Percentiles rank a stretch among this genome's conserved stretches.
Evolutionary conservation across 805 yeast species (phyloP).

Genomic region (Myxozyma nipponensis): DNA sequence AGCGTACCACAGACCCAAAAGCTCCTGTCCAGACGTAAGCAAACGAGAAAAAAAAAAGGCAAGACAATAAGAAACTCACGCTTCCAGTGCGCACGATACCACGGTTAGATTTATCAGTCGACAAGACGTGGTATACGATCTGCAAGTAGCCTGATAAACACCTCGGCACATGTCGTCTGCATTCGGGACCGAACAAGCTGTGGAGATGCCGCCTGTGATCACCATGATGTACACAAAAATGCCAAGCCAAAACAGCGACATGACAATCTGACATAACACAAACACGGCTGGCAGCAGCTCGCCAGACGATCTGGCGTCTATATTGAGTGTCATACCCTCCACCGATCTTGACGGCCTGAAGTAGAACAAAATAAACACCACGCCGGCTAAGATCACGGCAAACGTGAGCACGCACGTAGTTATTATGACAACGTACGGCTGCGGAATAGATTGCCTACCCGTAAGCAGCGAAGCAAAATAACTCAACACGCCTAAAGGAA

Average conservation of each 20-base stretch:
- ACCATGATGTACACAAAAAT: slow-evolving; percentile 21
- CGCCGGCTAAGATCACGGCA: slow-evolving; percentile 3
- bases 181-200: slow-evolving; percentile 15
- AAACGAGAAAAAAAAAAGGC: not conserved
- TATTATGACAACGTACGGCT: slow-evolving; percentile 9
- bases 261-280: slow-evolving; percentile 9
- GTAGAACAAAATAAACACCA: slow-evolving; percentile 1
- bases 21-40: not conserved
- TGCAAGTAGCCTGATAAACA: slow-evolving; percentile 5
- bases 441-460: slow-evolving; percentile 2
- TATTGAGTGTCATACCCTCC: not conserved
- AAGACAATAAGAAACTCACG: slow-evolving; percentile 1
- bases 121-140: slow-evolving; percentile 13
- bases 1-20: slow-evolving; percentile 20
- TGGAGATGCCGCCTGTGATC: slow-evolving; percentile 21
- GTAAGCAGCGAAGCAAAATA: slow-evolving; percentile 9
- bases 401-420: slow-evolving; percentile 2
- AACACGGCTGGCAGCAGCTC: slow-evolving; percentile 11
- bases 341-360: slow-evolving; percentile 4
- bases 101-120: slow-evolving; percentile 17
- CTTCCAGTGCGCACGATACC: slow-evolving; percentile 17
- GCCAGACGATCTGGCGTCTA: slow-evolving; percentile 1
- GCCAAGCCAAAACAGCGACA: slow-evolving; percentile 15
- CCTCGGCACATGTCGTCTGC: slow-evolving; percentile 7
- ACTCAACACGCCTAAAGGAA: slow-evolving; percentile 14